These are phyloP conservation scores for Populus hybrid DNA, from an alignment of 441 rosid genomes.

Conservation along the genomic window DNA sequence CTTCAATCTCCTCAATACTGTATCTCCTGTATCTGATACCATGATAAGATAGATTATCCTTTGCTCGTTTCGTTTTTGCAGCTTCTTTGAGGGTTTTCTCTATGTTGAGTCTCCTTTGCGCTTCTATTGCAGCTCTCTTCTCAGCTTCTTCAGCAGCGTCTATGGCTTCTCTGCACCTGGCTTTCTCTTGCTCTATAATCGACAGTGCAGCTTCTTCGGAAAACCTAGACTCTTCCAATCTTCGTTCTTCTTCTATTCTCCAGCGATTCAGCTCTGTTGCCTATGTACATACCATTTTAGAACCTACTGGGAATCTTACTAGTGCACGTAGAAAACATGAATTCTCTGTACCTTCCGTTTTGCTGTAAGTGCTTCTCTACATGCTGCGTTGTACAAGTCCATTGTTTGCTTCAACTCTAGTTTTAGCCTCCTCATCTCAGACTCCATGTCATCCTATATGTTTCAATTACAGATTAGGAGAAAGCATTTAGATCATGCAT, in stretches of 20 bases:
- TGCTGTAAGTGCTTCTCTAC: slow-evolving; percentile 82
- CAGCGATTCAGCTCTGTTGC: slow-evolving; percentile 40
- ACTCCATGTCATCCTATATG: slow-evolving; percentile 75
- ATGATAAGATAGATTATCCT: slow-evolving; percentile 22
- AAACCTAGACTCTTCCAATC: slow-evolving; percentile 36
- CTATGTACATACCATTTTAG: slow-evolving; percentile 17
- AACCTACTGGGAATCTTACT: neutral
- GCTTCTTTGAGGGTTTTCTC: slow-evolving; percentile 38
- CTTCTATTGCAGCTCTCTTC: slow-evolving; percentile 38
- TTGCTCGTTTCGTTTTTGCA: slow-evolving; percentile 36
- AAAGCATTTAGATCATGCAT: slow-evolving; percentile 1
- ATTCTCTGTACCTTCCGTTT: slow-evolving; percentile 58
- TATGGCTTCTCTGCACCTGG: slow-evolving; percentile 37
- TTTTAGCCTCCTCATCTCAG: slow-evolving; percentile 83
- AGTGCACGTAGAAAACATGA: neutral
- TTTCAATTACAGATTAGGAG: slow-evolving; percentile 17
- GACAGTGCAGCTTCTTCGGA: slow-evolving; percentile 38
- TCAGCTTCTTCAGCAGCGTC: slow-evolving; percentile 42
- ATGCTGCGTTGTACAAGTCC: slow-evolving; percentile 81
- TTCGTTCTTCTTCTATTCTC: slow-evolving; percentile 44
- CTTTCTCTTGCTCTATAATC: slow-evolving; percentile 36
- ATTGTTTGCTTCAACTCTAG: slow-evolving; percentile 89
- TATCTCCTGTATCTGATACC: slow-evolving; percentile 32
- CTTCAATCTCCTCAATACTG: slow-evolving; percentile 31
- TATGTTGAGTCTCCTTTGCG: slow-evolving; percentile 32